Evolutionary conservation across 148 eudicot species (phyloP).

Genomic region (Chenopodium berlandieri): DNA sequence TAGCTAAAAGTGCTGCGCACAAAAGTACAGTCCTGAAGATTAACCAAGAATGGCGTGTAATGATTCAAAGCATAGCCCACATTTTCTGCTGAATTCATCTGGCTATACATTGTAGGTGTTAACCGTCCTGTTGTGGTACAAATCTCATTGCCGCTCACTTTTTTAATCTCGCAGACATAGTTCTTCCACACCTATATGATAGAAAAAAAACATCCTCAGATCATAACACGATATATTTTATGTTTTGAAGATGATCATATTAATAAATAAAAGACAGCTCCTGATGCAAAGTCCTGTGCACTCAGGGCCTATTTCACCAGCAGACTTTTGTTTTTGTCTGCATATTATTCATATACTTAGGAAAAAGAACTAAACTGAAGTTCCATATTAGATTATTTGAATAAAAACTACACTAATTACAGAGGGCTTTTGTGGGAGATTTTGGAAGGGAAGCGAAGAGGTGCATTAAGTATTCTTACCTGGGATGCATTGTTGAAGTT

Average conservation of each 20-base stretch:
- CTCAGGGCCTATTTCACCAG: no score
- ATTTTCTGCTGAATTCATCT: constrained; percentile 49
- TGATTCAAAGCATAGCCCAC: constrained; percentile 63
- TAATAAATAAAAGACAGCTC: not conserved
- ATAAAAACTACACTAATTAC: no score
- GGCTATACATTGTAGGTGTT: constrained; percentile 54
- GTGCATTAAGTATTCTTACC: constrained; percentile 22
- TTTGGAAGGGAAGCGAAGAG: not conserved
- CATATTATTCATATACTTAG: no score
- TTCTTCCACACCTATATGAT: constrained; percentile 42
- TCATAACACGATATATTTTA: not conserved
- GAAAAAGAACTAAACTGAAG: not conserved
- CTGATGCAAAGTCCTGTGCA: no score
- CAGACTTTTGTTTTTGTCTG: no score
- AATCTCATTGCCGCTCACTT: constrained; percentile 22
- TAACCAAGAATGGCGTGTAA: constrained; percentile 61
- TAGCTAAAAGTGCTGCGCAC: constrained; percentile 58
- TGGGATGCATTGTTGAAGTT: constrained; percentile 59
- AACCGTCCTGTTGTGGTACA: constrained; percentile 71
- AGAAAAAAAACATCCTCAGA: not conserved
- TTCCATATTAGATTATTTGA: not conserved
- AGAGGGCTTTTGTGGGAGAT: no score
- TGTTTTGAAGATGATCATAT: not conserved
- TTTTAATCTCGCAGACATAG: constrained; percentile 36
- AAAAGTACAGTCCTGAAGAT: constrained; percentile 64